These are phyloP conservation scores for Piromyces sp. DNA, from an alignment of 192 early-diverging fungal species.

Conservation along the genomic window DNA sequence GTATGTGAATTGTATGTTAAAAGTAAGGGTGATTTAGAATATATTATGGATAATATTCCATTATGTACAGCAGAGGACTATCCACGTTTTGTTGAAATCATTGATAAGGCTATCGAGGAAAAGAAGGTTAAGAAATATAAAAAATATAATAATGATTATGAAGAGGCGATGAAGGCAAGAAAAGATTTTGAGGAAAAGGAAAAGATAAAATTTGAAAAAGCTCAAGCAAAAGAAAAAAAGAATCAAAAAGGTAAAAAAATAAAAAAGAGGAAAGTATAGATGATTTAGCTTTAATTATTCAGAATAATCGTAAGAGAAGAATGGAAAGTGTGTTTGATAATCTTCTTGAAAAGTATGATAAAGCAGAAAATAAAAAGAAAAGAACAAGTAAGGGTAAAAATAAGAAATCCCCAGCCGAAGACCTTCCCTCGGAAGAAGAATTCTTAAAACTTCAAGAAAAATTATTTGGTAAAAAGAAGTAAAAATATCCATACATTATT, in stretches of 20 bases:
- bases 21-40: background rate
- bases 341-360: background rate
- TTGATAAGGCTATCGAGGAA: background rate
- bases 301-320: background rate
- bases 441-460: background rate
- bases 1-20: background rate
- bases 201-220: background rate
- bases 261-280: background rate
- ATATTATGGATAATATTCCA: background rate
- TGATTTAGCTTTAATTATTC: background rate
- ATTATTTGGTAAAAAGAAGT: background rate
- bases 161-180: background rate
- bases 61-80: background rate
- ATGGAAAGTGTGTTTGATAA: background rate
- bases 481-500: too few species aligned
- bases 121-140: background rate
- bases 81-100: background rate
- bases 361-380: background rate
- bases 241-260: background rate
- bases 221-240: background rate
- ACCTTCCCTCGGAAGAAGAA: background rate
- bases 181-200: background rate
- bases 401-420: background rate
- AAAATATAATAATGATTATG: background rate
- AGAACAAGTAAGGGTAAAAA: background rate